phyloP scores from a whole-genome alignment of 192 early-diverging fungal species.

The Backusella westeae region DNA sequence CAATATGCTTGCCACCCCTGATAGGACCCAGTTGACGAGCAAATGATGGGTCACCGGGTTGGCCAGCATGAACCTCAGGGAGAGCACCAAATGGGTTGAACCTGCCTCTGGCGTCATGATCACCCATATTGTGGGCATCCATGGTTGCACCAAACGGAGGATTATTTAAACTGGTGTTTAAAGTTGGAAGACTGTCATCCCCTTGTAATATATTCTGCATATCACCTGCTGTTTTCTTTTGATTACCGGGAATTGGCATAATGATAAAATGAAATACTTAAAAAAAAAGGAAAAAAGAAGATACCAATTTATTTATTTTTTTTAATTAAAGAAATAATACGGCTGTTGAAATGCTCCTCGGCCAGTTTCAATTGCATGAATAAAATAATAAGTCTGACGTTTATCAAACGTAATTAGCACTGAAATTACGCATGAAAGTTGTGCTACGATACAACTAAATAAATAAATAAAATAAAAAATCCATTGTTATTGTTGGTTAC shows the following conservation, averaged over 20 bases:
- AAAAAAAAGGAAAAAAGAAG: not conserved
- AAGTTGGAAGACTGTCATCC: not conserved
- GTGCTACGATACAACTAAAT: too few relatives aligned
- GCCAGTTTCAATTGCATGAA: not conserved
- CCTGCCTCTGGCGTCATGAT: not conserved
- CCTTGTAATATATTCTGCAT: not conserved
- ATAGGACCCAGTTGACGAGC: not conserved
- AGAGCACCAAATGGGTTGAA: conserved; percentile 1
- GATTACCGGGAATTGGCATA: not conserved
- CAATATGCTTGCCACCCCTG: not conserved
- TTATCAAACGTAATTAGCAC: not conserved
- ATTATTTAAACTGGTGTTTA: not conserved
- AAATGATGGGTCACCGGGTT: conserved; percentile 2
- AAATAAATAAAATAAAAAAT: too few relatives aligned
- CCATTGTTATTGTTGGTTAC: too few relatives aligned
- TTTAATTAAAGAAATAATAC: not conserved
- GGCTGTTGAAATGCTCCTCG: not conserved
- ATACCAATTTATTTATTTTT: not conserved
- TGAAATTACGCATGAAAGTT: too few relatives aligned
- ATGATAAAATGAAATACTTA: not conserved
- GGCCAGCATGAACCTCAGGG: not conserved
- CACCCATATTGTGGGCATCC: not conserved
- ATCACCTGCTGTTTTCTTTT: not conserved
- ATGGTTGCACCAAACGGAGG: not conserved
- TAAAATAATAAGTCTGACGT: not conserved